Conservation (phyloP, 495 filamentous ascomycete species). For the Poronia punctata region DNA sequence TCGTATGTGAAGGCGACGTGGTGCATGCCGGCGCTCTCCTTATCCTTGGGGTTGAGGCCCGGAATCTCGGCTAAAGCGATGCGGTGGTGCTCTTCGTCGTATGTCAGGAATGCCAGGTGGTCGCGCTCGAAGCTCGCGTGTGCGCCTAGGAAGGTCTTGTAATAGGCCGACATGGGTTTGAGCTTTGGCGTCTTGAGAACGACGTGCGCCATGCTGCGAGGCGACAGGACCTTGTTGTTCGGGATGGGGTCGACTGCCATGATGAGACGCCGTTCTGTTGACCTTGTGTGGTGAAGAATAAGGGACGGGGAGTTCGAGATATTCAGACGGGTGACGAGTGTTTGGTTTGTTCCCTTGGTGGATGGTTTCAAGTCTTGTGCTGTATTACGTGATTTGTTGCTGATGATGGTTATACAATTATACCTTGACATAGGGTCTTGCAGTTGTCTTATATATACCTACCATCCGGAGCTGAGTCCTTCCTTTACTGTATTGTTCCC, state of each 20-base stretch:
- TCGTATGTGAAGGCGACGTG: slow-evolving; percentile 36
- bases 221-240: slow-evolving; percentile 20
- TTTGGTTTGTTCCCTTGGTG: too few species aligned
- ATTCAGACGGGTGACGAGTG: too few species aligned
- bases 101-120: slow-evolving; percentile 31
- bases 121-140: slow-evolving; percentile 13
- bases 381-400: not conserved
- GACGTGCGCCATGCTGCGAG: slow-evolving; percentile 18
- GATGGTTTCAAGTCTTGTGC: not conserved
- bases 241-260: slow-evolving; percentile 12
- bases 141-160: slow-evolving; percentile 29
- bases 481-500: too few species aligned
- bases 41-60: slow-evolving; percentile 11
- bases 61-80: slow-evolving; percentile 31
- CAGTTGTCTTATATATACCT: too few species aligned
- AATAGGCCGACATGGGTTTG: slow-evolving; percentile 27
- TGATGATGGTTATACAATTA: not conserved
- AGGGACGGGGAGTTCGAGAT: too few species aligned
- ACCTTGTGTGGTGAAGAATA: too few species aligned
- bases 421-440: too few species aligned
- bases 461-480: too few species aligned
- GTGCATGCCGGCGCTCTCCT: slow-evolving; percentile 24
- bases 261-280: too few species aligned
- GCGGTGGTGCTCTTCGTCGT: slow-evolving; percentile 44
- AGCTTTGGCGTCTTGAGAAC: slow-evolving; percentile 23